Conservation (phyloP, 371 early-diverging fungal genomes). For the Nosema muscidifuracis region DNA sequence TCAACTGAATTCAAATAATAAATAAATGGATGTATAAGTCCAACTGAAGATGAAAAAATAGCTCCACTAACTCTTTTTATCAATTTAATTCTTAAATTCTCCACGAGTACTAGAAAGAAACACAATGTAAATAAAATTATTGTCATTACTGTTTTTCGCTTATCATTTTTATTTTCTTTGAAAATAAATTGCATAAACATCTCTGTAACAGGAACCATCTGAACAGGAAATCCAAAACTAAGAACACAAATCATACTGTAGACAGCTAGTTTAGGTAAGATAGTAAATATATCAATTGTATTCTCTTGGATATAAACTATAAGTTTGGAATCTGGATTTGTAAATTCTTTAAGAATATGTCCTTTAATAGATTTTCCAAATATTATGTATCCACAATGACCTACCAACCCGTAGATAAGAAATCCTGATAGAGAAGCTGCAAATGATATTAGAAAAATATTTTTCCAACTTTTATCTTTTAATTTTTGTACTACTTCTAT, state of each 20-base stretch:
- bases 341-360: slow-evolving; percentile 15
- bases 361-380: slow-evolving; percentile 17
- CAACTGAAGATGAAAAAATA: slow-evolving; percentile 25
- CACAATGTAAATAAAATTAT: neutral
- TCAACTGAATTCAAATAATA: neutral
- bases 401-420: slow-evolving; percentile 45
- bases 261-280: slow-evolving; percentile 22
- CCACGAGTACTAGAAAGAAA: slow-evolving; percentile 5
- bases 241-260: slow-evolving; percentile 21
- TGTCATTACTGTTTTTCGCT: neutral
- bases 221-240: slow-evolving; percentile 21
- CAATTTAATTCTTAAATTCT: slow-evolving; percentile 22
- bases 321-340: neutral
- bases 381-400: slow-evolving; percentile 46
- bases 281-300: slow-evolving; percentile 22
- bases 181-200: slow-evolving; percentile 19
- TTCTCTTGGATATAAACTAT: slow-evolving; percentile 5
- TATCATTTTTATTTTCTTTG: slow-evolving; percentile 6
- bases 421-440: slow-evolving; percentile 27
- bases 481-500: slow-evolving; percentile 43
- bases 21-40: slow-evolving; percentile 32
- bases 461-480: slow-evolving; percentile 32
- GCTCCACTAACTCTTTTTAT: slow-evolving; percentile 33
- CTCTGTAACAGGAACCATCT: slow-evolving; percentile 18
- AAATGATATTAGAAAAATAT: slow-evolving; percentile 38